Conservation (phyloP, 306 rosid species). For the barrel medic (Medicago truncatula) region DNA sequence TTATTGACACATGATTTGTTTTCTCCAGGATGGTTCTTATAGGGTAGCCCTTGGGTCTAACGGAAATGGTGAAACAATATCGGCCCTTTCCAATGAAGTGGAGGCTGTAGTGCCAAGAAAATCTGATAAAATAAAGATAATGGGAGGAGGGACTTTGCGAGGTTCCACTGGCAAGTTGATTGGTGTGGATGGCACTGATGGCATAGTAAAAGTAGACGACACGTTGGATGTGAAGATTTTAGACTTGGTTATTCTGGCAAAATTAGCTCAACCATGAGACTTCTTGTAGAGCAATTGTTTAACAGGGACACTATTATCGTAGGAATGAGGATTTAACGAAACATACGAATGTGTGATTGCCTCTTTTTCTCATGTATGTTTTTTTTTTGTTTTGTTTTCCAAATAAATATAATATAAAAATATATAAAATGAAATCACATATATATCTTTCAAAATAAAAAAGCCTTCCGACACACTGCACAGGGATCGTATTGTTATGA, state of each 20-base stretch:
- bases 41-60: constrained; percentile 75
- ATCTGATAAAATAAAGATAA: constrained; percentile 81
- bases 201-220: constrained; percentile 93
- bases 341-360: too few relatives aligned
- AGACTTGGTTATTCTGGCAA: constrained; percentile 82
- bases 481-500: too few relatives aligned
- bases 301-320: too few relatives aligned
- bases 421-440: too few relatives aligned
- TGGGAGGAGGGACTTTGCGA: constrained; percentile 85
- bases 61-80: constrained; percentile 74
- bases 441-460: too few relatives aligned
- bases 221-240: constrained; percentile 94
- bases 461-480: too few relatives aligned
- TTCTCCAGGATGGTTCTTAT: constrained; percentile 85
- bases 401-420: too few relatives aligned
- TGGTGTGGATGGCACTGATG: constrained; percentile 97
- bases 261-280: constrained; percentile 63
- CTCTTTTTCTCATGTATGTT: too few relatives aligned
- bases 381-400: too few relatives aligned
- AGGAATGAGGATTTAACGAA: too few relatives aligned
- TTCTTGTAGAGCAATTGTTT: constrained; percentile 22
- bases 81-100: constrained; percentile 71
- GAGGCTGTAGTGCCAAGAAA: constrained; percentile 86
- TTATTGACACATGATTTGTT: constrained; percentile 14
- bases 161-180: constrained; percentile 96